A percentile compares a stretch with the other conserved stretches of the same genome.
Evolutionary conservation across 371 early-diverging fungal species (phyloP).

Genomic region (Smittium culicis): DNA sequence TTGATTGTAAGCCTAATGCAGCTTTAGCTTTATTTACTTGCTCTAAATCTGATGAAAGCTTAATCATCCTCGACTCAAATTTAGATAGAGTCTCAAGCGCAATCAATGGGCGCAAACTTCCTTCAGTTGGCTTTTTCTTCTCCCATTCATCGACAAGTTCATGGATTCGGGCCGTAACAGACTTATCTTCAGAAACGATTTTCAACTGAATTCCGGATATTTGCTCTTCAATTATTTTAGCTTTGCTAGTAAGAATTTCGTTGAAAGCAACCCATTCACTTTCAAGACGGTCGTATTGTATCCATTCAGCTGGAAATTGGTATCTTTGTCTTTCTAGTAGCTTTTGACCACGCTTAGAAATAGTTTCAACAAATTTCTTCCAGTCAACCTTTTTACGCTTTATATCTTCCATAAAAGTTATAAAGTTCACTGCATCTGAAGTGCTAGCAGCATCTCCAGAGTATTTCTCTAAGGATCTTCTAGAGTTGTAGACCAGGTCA

Average conservation of each 20-base stretch:
- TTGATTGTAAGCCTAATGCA: slow-evolving; percentile 68
- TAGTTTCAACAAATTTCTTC: slow-evolving; percentile 60
- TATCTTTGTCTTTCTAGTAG: slow-evolving; percentile 86
- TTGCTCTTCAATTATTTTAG: slow-evolving; percentile 83
- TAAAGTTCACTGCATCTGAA: slow-evolving; percentile 81
- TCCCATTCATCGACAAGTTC: slow-evolving; percentile 86
- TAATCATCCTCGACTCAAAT: slow-evolving; percentile 73
- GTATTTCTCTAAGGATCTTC: slow-evolving; percentile 78
- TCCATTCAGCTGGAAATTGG: slow-evolving; percentile 88
- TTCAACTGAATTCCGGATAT: slow-evolving; percentile 80
- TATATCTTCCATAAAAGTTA: slow-evolving; percentile 91
- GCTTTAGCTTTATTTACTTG: slow-evolving; percentile 85
- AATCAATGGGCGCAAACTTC: slow-evolving; percentile 74
- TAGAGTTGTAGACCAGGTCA: slow-evolving; percentile 55
- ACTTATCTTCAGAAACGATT: slow-evolving; percentile 78
- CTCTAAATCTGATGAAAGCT: slow-evolving; percentile 74
- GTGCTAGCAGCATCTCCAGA: slow-evolving; percentile 73
- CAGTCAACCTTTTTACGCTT: slow-evolving; percentile 75
- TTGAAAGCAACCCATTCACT: slow-evolving; percentile 96
- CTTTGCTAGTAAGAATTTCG: slow-evolving; percentile 83
- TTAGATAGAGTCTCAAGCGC: slow-evolving; percentile 71
- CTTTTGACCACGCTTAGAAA: slow-evolving; percentile 83
- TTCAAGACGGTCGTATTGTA: slow-evolving; percentile 87
- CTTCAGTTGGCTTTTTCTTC: slow-evolving; percentile 82
- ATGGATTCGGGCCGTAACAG: slow-evolving; percentile 71